These are phyloP conservation scores for Amanita brunnescens DNA, from an alignment of 768 basidiomycete genomes.

Conservation along the genomic window DNA sequence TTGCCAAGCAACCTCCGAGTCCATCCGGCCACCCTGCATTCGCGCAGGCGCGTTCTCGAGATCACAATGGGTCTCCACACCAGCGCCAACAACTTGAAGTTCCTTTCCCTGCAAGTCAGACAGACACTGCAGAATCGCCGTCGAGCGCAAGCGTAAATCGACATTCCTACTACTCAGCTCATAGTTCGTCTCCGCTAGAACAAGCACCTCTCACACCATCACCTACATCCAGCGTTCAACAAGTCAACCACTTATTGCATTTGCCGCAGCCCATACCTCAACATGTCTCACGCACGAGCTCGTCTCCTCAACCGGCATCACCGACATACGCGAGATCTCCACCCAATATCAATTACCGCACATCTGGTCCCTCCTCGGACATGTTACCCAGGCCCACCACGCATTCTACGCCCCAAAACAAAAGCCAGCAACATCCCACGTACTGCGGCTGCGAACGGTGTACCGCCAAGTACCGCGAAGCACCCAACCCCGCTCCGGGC, in stretches of 20 bases:
- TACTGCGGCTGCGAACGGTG: constrained; percentile 63
- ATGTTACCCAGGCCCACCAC: not conserved
- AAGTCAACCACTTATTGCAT: not conserved
- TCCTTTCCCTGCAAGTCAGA: not conserved
- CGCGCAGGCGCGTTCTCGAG: constrained; percentile 21
- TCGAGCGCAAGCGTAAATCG: constrained; percentile 10
- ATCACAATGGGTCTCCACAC: constrained; percentile 26
- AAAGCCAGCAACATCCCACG: constrained; percentile 44
- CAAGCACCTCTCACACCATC: not conserved
- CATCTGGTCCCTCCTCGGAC: not conserved
- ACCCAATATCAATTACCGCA: constrained; percentile 3
- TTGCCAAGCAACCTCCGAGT: constrained; percentile 13
- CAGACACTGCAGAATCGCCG: not conserved
- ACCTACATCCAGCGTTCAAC: not conserved
- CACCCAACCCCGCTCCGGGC: constrained; percentile 17
- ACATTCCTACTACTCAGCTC: constrained; percentile 34
- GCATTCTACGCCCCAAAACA: constrained; percentile 10
- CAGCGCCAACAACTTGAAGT: constrained; percentile 14
- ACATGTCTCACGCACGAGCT: not conserved
- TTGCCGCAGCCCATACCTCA: not conserved
- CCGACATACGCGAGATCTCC: constrained; percentile 19
- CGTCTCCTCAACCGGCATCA: constrained; percentile 14
- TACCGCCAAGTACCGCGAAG: constrained; percentile 46
- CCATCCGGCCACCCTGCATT: constrained; percentile 10
- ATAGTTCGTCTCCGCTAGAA: constrained; percentile 10